Base-by-base conservation (phyloP, 23 red algal species). In the Gracilaria domingensis region DNA sequence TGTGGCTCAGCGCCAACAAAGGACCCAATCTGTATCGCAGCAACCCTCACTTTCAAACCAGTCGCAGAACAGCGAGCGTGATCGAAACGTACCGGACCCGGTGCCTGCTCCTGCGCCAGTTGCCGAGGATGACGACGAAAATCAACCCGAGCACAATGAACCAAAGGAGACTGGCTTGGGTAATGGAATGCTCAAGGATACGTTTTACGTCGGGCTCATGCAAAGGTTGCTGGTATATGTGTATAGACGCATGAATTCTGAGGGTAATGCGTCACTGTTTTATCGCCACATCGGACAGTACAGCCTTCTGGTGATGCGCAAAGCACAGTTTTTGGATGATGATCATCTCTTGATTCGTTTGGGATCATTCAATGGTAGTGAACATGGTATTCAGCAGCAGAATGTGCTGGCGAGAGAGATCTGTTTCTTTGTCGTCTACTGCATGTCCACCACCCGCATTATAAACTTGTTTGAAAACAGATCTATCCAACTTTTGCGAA, bases 251-350 rank as follows among this genome's bases (percentile, higher is more conserved):
- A 66, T 86, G 25, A 38, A 45, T 29, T 44, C 70, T 23, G 71
- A 83, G 45, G 80, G 81, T 18, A 85, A 81, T 56, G 48, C 36
- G n/a, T 42, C 47, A 38, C 37, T 72, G 34, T 93, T 96, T 70
- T 88, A 80, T 51, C 25, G 62, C 21, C 65, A 77, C 33, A 79
- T 92, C 5, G 70, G 75, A 18, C 69, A 87, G 42, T 96, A 89
- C 62, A 81, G 84, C 73, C 74, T 75, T 24, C 45, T 96, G 55
- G 70, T 96, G 23, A 87, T 96, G 88, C 65, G 75, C 17, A 92
- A 88, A 51, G 95, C 89, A 36, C 95, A 96, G 50, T 82, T 96
- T 66, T 80, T 96, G 53, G 95, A 96, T 76, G 83, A 84, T 17
- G 75, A 84, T 60, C 88, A 93, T 66, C 47, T 96, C 7, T 71